Base-by-base conservation (phyloP, 495 filamentous ascomycete species). In the Aspergillus saccharolyticus region DNA sequence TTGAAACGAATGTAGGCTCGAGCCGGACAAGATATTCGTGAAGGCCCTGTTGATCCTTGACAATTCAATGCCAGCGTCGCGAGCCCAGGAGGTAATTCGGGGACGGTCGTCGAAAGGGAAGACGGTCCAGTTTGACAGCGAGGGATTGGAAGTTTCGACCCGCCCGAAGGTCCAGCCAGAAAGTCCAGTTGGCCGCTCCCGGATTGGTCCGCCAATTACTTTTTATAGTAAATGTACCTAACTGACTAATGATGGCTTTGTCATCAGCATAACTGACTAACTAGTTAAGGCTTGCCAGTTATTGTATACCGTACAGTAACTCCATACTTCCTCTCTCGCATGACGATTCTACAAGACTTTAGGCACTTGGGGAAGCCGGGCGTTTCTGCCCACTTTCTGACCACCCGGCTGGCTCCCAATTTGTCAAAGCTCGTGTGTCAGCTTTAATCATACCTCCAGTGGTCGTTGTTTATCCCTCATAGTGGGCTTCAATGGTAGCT, bases 101-200 rank as follows among this genome's bases (percentile, higher is more conserved):
- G 25, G 10, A 39, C 33, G 19, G 52, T 45, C 42, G 46, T 49
- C 20, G 42, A 50, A 25, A 52, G 57, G 52, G 25, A 47, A 52
- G 46, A 42, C 24, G 50, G 44, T 43, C 42, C 39, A 54, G 58
- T 55, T 60, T 53, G 58, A 57, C 58, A 56, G 49, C 52, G 57
- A 51, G 21, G 52, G 49, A 53, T n/a, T 48, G 57, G 47, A 49
- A 54, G 49, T 54, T 47, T 48, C 48, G 53, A 56, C 58, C 47
- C 47, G 47, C 47, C 22, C 12, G 47, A n/a, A n/a, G 47, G 24
- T 50, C 47, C 58, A 56, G 58, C 53, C 58, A 50, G 19, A n/a
- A n/a, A 54, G 54, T 61, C 59, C 59, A 61, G 59, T 45, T 55
- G 53, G 56, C 53, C 60, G 60, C 53, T 58, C 51, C 24, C 42